Base-by-base conservation (phyloP, 2,329 filamentous ascomycete genomes). In the Onygenales sp. region DNA sequence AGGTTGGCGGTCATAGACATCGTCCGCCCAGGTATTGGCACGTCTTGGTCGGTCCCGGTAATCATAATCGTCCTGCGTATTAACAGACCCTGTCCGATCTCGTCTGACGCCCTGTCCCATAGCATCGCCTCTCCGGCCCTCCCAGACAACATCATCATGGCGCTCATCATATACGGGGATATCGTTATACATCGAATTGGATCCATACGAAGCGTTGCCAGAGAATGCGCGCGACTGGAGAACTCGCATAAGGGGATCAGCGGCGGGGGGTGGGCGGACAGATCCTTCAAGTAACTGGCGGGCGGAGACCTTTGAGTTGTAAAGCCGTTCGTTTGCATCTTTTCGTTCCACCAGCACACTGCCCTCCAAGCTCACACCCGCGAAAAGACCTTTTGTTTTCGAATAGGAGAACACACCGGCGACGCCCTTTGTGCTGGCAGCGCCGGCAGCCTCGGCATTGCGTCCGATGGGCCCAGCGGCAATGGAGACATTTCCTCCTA, bases 381-480 rank as follows among this genome's bases (percentile, higher is more conserved):
- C 93, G 63, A 98, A 98, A 35, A 98, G 75, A 17, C 93, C 93
- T 75, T 96, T 97, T 10, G 93, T 98, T 75, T 96, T 97, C 69
- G 87, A 93, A 78, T 98, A 98, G 64, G 88, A 89, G 76, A 98
- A 98, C 49, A 98, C 85, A 51, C 89, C 93, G 0, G 91, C 87
- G 7, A 97, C 86, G 58, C 89, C 85, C 75, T 84, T 92, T 58
- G 95, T 78, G 61, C 89, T 95, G 7, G 93, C 93, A 11, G 91
- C 92, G 58, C 93, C 93, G 38, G 93, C 92, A 10, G 93, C 93
- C 72, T 98, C 93, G 45, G 92, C 93, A 71, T 96, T 97, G 63
- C 93, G 82, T 52, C 93, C 93, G 31, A 98, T 82, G 0, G 93
- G 93, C 1, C 93, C 93, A 6, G 93, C 93, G 14, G 93, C 93